Base-by-base conservation (phyloP, 805 yeast genomes). In the Wickerhamiella sergipiensis region DNA sequence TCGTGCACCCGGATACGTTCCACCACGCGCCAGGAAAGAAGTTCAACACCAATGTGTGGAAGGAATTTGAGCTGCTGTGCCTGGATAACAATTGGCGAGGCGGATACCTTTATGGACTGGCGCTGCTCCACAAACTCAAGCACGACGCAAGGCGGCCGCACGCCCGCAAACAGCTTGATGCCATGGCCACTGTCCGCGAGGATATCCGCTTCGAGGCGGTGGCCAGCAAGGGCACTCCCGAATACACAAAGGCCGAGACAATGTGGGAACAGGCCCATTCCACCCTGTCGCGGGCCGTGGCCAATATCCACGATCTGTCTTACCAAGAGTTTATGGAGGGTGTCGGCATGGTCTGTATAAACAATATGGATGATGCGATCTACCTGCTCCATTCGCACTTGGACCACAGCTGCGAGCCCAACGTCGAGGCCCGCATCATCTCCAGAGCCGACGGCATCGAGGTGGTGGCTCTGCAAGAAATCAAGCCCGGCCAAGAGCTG, bases 331-430 rank as follows among this genome's bases (percentile, higher is more conserved):
- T 72, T 59, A 63, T 83, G 63, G 67, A 64, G 51, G 77, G 78
- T 65, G 65, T 85, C 58, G 95, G 95, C 1, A 76, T 80, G 53
- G 83, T 79, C 61, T 83, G 84, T 64, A 76, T 85, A 58, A 85
- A 85, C 65, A 83, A 84, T 59, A 68, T 81, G 48, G 81, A 80
- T 50, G 79, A 83, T 2, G 76, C 79, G 47, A 60, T 84, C 17
- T 85, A 71, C 62, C 70, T 78, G 53, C 61, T 73, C 8, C 83
- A 82, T 54, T 78, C 92, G 0, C 84, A 83, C 60, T 67, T 85
- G 59, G 85, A 85, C 60, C 95, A 86, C 62, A 73, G 71, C 58
- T 86, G 95, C 67, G 78, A 74, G 42, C 89, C 92, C 2, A 85
- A 81, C 59, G 80, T 80, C 2, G 70, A 73, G 36, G 67, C 72